Percentiles rank a stretch among this genome's conserved stretches.
phyloP scores from a whole-genome alignment of 352 stramenopile genomes.

The Elongisporangium undulatum region DNA sequence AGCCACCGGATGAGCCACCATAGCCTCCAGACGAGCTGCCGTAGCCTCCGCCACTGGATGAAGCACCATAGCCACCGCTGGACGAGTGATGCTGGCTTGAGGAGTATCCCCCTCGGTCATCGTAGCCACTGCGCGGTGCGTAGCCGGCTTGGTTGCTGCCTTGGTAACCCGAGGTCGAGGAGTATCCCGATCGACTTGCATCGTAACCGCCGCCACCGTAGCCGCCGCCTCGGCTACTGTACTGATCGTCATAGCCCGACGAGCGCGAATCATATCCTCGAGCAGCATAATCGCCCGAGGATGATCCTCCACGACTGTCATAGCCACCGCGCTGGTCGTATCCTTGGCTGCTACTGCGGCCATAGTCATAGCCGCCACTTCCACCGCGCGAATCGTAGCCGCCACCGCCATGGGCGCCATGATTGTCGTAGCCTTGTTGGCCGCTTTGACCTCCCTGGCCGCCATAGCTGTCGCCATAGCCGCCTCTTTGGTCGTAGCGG shows the following conservation, averaged over 20 bases:
- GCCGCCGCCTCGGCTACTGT: conserved; percentile 17
- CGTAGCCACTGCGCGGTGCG: conserved; percentile 14
- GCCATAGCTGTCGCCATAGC: conserved; percentile 9
- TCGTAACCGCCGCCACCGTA: conserved; percentile 23
- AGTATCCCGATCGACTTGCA: conserved; percentile 3
- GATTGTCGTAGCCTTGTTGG: conserved; percentile 16
- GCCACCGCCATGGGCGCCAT: conserved; percentile 11
- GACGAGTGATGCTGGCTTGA: conserved; percentile 14
- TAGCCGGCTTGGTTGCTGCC: background rate
- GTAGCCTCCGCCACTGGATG: conserved; percentile 17
- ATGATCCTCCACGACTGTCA: conserved; percentile 9
- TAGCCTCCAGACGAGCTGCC: conserved; percentile 18
- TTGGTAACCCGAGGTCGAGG: conserved; percentile 7
- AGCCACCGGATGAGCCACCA: conserved; percentile 22
- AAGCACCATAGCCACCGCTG: conserved; percentile 25
- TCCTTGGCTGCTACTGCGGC: conserved; percentile 12
- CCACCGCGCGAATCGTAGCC: conserved; percentile 22
- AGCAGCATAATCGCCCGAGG: conserved; percentile 7
- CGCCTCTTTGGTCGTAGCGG: conserved; percentile 10
- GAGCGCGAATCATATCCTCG: conserved; percentile 10
- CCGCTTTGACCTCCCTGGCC: conserved; percentile 2
- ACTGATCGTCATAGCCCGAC: conserved; percentile 20
- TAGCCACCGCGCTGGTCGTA: conserved; percentile 20
- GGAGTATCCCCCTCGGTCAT: conserved; percentile 18
- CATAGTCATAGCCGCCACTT: conserved; percentile 16